Evolutionary conservation across 106 monocot species (phyloP), one percentile per base, ranked within the genome.

Genomic region (Dendrobium officinale): DNA sequence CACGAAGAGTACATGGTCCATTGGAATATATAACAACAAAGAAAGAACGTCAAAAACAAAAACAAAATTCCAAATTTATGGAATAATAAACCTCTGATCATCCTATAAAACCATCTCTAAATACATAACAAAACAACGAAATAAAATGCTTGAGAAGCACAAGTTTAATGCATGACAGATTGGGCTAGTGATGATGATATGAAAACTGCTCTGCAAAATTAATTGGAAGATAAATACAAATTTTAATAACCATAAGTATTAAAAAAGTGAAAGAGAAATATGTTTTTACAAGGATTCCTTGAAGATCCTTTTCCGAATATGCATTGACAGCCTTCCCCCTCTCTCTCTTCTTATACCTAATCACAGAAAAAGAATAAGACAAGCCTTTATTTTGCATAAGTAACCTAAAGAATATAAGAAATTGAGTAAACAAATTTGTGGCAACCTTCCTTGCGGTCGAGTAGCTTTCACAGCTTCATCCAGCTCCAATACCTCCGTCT

Each of bases 261-360:
- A 29, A 47, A 2, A 2, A 81, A 81, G 6, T 11, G 77, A 80
- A 79, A 42, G 66, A 79, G 31, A 4, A 31, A 43, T 13, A 26
- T 5, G 59, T 48, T 80, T 8, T 84, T 87, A 95, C 95, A 73
- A 99, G 95, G 79, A 99, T 99, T 82, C 95, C 99, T 88, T 99
- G 87, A 80, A 99, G 90, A 89, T 99, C 99, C 49, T 86, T 88
- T 42, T 78, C 82, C 19, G 99, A 93, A 77, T 99, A 99, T 40
- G 81, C 75, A 16, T 81, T 88, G 56, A 95, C 91, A 81, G 73
- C 83, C 87, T 95, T 99, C 7, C 91, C 99, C 27, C 83, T 87
- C 82, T 99, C 99, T 79, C 95, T 87, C 83, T 95, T 99, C 88
- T 95, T 99, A 76, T 99, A 99, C 83, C 99, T 99, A 81, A 73